A percentile compares a stretch with the other conserved stretches of the same genome.
Conservation (phyloP, 305 asterid genomes). For the Vinca major region DNA sequence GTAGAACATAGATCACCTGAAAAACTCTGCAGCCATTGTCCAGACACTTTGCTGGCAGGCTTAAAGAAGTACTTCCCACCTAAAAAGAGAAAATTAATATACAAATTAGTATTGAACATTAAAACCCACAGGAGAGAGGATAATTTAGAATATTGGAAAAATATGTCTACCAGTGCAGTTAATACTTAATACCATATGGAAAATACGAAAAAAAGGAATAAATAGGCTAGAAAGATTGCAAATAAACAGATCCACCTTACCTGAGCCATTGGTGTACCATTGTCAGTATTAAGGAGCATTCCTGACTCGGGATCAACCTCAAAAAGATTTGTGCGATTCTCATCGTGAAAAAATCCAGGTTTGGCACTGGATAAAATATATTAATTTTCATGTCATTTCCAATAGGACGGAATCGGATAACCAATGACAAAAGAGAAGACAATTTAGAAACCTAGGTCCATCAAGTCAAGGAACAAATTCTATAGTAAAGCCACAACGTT, state of each 20-base stretch:
- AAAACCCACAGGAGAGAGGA: neutral
- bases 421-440: too few species aligned
- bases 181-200: neutral
- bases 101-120: neutral
- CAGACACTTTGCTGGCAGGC: slow-evolving; percentile 47
- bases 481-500: too few species aligned
- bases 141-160: neutral
- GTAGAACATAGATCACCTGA: slow-evolving; percentile 43
- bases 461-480: too few species aligned
- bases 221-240: neutral
- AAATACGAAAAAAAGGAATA: slow-evolving; percentile 12
- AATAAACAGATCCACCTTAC: slow-evolving; percentile 29
- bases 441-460: too few species aligned
- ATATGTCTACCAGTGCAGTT: neutral
- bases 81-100: slow-evolving; percentile 18
- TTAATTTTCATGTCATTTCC: neutral
- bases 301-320: slow-evolving; percentile 88
- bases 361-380: slow-evolving; percentile 57
- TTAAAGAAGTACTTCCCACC: slow-evolving; percentile 54
- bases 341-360: slow-evolving; percentile 93
- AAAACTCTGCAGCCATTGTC: slow-evolving; percentile 61
- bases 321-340: slow-evolving; percentile 74
- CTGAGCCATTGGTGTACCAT: slow-evolving; percentile 97
- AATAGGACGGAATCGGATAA: neutral
- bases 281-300: slow-evolving; percentile 90